Percentiles rank a stretch among this genome's conserved stretches.
phyloP scores from a whole-genome alignment of 176 grass and related monocot genomes.

The Raddia guianensis region DNA sequence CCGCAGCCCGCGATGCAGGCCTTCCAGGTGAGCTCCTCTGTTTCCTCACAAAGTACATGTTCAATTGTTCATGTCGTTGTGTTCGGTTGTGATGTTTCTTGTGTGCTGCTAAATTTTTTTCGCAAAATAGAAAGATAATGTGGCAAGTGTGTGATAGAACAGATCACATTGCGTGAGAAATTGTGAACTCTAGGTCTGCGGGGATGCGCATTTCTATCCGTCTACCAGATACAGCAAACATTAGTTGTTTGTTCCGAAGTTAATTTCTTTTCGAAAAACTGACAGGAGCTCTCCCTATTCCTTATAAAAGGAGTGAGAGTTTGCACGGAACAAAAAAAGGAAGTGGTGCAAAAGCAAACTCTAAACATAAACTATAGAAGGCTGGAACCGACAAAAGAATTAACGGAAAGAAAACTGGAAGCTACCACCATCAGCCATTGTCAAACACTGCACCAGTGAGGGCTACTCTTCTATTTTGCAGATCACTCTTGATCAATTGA shows the following conservation, averaged over 20 bases:
- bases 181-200: not conserved
- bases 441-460: no score
- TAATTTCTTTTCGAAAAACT: not conserved
- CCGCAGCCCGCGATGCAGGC: constrained; percentile 54
- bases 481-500: no score
- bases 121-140: not conserved
- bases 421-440: no score
- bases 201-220: not conserved
- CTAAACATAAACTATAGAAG: no score
- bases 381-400: no score
- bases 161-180: not conserved
- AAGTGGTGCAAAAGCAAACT: no score
- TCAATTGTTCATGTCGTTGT: not conserved
- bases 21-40: constrained; percentile 45
- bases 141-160: not conserved
- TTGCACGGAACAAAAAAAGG: no score
- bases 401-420: no score
- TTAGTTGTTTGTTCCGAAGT: constrained; percentile 6
- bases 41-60: not conserved
- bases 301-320: no score
- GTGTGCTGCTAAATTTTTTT: not conserved
- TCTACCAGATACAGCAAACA: not conserved
- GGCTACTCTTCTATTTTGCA: no score
- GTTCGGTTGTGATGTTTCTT: not conserved
- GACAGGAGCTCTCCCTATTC: not conserved